phyloP scores from a whole-genome alignment of 2,329 filamentous ascomycete species.

The Fusarium haematococcum region DNA sequence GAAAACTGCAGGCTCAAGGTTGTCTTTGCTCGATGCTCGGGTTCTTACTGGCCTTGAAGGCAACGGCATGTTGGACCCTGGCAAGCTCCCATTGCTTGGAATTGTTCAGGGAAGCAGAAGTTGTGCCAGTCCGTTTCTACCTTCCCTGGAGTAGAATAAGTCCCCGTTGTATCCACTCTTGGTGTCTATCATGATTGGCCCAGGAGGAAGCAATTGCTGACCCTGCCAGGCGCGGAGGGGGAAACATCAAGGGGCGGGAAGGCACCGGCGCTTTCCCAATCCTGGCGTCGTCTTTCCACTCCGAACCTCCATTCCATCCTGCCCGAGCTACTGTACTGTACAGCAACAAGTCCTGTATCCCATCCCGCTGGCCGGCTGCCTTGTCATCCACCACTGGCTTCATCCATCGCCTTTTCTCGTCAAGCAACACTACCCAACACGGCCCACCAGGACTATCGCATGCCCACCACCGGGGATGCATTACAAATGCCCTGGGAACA shows the following conservation, averaged over 20 bases:
- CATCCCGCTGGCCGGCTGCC: slow-evolving; percentile 1
- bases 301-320: slow-evolving; percentile 13
- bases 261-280: slow-evolving; percentile 32
- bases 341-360: background rate
- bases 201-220: slow-evolving; percentile 6
- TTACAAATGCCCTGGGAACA: slow-evolving; percentile 34
- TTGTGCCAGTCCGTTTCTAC: slow-evolving; percentile 7
- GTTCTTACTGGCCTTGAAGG: background rate
- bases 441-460: slow-evolving; percentile 27
- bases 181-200: slow-evolving; percentile 17
- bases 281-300: slow-evolving; percentile 26
- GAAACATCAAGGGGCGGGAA: slow-evolving; percentile 18
- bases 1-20: background rate
- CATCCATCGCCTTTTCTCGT: slow-evolving; percentile 15
- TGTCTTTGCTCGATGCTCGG: background rate
- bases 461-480: slow-evolving; percentile 24
- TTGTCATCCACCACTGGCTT: slow-evolving; percentile 14
- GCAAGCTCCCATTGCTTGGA: background rate
- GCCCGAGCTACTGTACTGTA: background rate
- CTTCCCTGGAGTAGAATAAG: slow-evolving; percentile 12
- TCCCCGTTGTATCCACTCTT: background rate
- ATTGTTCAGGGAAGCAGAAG: background rate
- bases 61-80: background rate
- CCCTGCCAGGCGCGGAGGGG: background rate
- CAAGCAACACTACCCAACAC: slow-evolving; percentile 25